Evolutionary conservation across 768 basidiomycete genomes (phyloP).

Genomic region (Termitomyces sp.): DNA sequence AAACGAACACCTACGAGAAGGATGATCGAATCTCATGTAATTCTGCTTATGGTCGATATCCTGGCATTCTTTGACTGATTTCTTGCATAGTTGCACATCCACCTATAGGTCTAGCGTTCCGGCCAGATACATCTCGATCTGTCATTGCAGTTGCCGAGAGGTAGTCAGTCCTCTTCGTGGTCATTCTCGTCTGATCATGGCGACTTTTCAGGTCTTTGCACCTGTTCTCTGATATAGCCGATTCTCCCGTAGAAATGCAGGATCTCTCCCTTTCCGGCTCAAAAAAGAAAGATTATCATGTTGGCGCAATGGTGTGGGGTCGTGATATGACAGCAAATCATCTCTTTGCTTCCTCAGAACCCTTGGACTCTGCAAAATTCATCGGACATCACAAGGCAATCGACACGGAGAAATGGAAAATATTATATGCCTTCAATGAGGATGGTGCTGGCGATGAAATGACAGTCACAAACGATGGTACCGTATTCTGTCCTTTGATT

Average conservation of each 20-base stretch:
- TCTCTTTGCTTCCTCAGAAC: conserved; percentile 57
- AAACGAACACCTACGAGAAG: conserved; percentile 8
- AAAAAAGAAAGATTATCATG: conserved; percentile 18
- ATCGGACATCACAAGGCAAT: conserved; percentile 47
- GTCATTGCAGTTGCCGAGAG: conserved; percentile 38
- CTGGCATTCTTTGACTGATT: neutral
- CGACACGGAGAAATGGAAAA: conserved; percentile 27
- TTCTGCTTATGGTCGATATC: neutral
- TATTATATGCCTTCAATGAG: conserved; percentile 33
- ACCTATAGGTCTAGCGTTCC: conserved; percentile 42
- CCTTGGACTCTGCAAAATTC: conserved; percentile 19
- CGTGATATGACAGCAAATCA: conserved; percentile 26
- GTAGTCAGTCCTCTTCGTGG: conserved; percentile 14
- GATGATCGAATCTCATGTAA: conserved; percentile 1
- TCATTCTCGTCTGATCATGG: neutral
- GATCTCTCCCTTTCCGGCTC: conserved; percentile 10
- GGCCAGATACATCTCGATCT: conserved; percentile 28
- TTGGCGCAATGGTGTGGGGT: conserved; percentile 55
- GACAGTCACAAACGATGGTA: conserved; percentile 41
- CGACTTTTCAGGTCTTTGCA: conserved; percentile 11
- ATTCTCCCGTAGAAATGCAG: neutral
- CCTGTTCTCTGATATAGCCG: conserved; percentile 15
- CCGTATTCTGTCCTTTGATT: neutral
- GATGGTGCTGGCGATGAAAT: conserved; percentile 51
- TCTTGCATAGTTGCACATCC: conserved; percentile 17